Evolutionary conservation across 352 stramenopile species (phyloP).

Genomic region (Globisporangium carolinianum): DNA sequence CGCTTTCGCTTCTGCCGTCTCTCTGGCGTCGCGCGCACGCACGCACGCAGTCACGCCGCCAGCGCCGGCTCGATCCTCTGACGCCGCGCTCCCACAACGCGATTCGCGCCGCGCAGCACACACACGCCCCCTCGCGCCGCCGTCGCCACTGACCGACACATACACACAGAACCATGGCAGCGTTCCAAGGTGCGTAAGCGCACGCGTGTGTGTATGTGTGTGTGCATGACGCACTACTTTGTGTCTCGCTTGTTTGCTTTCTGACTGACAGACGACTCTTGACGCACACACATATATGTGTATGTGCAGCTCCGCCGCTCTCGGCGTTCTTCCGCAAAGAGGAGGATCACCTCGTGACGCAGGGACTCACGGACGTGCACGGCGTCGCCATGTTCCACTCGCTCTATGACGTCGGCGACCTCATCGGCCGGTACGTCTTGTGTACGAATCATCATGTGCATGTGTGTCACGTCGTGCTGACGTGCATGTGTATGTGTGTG

Average conservation of each 20-base stretch:
- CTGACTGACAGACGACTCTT: no score
- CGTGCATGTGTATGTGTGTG: background rate
- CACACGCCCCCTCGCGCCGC: background rate
- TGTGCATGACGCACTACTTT: no score
- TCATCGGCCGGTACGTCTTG: slow-evolving; percentile 55
- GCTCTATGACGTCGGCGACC: slow-evolving; percentile 82
- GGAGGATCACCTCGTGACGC: slow-evolving; percentile 76
- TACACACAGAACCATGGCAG: slow-evolving; percentile 30
- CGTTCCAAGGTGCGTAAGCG: slow-evolving; percentile 54
- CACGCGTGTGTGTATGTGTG: background rate
- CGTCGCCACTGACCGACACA: background rate
- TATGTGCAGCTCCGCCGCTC: slow-evolving; percentile 56
- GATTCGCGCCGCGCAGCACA: background rate
- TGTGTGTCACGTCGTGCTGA: background rate
- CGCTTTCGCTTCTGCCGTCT: background rate
- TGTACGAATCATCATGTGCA: background rate
- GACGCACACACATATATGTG: background rate
- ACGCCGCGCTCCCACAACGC: background rate
- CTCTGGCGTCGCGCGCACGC: background rate
- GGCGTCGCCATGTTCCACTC: slow-evolving; percentile 83
- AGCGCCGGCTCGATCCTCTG: no score
- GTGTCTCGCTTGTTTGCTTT: no score
- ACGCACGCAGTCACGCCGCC: background rate
- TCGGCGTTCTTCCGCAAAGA: slow-evolving; percentile 87
- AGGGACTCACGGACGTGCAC: slow-evolving; percentile 77